Evolutionary conservation across 805 yeast genomes (phyloP).

Genomic region (Dipodascus albidus): DNA sequence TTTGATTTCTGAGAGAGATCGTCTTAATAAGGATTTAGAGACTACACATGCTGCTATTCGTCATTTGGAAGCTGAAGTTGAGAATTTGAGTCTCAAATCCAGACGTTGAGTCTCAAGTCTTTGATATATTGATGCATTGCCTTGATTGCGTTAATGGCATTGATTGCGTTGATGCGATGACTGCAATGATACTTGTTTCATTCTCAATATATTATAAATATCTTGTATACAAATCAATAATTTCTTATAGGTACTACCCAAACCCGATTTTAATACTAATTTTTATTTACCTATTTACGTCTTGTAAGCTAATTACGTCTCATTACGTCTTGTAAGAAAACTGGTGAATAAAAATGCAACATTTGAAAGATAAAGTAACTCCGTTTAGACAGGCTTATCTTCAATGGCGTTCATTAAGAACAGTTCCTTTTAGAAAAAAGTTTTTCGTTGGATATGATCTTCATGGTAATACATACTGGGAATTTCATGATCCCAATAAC

Average conservation of each 20-base stretch:
- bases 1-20: constrained; percentile 86
- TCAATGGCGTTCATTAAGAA: constrained; percentile 48
- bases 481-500: constrained; percentile 43
- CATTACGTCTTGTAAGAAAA: neutral
- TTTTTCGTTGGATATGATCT: constrained; percentile 66
- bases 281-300: too few relatives aligned
- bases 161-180: too few relatives aligned
- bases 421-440: constrained; percentile 55
- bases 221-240: too few relatives aligned
- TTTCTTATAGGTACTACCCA: too few relatives aligned
- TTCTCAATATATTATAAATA: too few relatives aligned
- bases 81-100: constrained; percentile 12
- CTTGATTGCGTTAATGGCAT: too few relatives aligned
- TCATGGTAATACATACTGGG: constrained; percentile 85
- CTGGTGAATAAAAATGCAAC: constrained; percentile 42
- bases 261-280: too few relatives aligned
- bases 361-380: constrained; percentile 37
- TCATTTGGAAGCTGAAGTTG: constrained; percentile 26
- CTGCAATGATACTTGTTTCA: too few relatives aligned
- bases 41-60: constrained; percentile 49
- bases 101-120: too few relatives aligned
- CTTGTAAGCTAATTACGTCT: too few relatives aligned
- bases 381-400: constrained; percentile 38
- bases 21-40: constrained; percentile 88
- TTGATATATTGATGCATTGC: too few relatives aligned